phyloP scores from a whole-genome alignment of 2,329 filamentous ascomycete species.

The Fusarium sp. region DNA sequence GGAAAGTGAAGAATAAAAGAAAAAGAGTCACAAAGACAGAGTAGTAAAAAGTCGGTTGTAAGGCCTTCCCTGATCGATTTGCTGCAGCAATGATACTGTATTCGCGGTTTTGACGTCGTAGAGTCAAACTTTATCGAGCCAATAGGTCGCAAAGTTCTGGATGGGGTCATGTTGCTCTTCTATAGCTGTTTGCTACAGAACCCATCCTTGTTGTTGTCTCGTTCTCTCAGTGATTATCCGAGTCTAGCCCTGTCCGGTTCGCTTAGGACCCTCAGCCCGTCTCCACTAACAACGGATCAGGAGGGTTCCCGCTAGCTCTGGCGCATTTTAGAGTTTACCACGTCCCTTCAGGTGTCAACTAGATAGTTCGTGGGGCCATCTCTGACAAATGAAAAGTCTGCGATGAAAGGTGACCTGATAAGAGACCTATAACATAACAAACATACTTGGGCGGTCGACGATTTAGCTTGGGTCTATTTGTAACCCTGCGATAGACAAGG shows the following conservation, averaged over 20 bases:
- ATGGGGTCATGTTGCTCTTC: conserved; percentile 34
- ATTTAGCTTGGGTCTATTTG: no score
- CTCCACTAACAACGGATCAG: conserved; percentile 10
- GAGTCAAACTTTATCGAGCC: conserved; percentile 11
- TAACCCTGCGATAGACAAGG: no score
- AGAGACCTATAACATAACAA: no score
- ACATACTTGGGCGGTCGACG: no score
- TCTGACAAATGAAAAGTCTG: no score
- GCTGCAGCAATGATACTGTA: conserved; percentile 6
- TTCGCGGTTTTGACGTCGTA: conserved; percentile 11
- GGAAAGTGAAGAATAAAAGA: background rate
- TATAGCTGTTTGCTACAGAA: conserved; percentile 22
- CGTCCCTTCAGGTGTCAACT: background rate
- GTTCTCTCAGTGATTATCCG: conserved; percentile 28
- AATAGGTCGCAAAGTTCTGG: conserved; percentile 16
- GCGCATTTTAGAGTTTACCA: conserved; percentile 26
- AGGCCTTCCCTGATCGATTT: background rate
- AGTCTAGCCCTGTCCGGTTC: conserved; percentile 21
- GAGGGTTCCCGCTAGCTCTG: conserved; percentile 16
- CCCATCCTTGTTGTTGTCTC: conserved; percentile 30
- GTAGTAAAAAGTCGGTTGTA: background rate
- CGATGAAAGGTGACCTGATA: no score
- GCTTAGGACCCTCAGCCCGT: background rate
- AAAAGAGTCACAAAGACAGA: background rate
- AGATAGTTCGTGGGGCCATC: no score